Evolutionary conservation across 2,329 filamentous ascomycete genomes (phyloP).

Genomic region (Rhynchosporium secalis): DNA sequence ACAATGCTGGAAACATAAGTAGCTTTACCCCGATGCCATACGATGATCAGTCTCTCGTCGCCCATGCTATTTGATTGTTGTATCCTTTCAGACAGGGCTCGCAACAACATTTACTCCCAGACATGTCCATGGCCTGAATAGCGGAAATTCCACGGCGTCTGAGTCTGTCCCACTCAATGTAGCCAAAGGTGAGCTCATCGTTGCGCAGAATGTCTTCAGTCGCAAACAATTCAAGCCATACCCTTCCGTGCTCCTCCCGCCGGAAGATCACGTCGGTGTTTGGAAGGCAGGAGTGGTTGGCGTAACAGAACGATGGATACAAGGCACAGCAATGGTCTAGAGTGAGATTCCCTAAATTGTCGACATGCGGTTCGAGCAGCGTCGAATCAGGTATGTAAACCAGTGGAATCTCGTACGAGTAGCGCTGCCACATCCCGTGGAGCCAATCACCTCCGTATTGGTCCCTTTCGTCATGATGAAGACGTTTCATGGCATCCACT

Average conservation of each 20-base stretch:
- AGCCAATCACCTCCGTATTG: not conserved
- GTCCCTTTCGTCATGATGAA: not conserved
- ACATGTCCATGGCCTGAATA: not conserved
- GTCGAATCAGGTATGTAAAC: not conserved
- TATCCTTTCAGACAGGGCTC: slow-evolving; percentile 4
- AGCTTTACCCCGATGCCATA: not conserved
- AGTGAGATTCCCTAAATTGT: no score
- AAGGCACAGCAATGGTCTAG: not conserved
- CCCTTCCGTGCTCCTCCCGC: not conserved
- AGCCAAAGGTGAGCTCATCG: slow-evolving; percentile 2
- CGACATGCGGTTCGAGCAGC: not conserved
- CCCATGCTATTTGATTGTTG: not conserved
- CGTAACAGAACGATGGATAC: not conserved
- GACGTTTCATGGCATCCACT: not conserved
- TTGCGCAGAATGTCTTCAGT: not conserved
- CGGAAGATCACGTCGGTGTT: not conserved
- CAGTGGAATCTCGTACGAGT: not conserved
- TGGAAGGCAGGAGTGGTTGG: not conserved
- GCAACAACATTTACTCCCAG: not conserved
- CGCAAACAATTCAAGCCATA: not conserved
- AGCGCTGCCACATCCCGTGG: not conserved
- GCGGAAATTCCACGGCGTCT: not conserved
- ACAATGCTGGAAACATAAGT: not conserved
- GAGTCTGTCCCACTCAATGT: not conserved
- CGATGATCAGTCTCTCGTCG: not conserved